Percentiles rank a stretch among this genome's conserved stretches.
These are phyloP conservation scores for Macrolepiota albuminosa DNA, from an alignment of 768 basidiomycete genomes.

Conservation along the genomic window DNA sequence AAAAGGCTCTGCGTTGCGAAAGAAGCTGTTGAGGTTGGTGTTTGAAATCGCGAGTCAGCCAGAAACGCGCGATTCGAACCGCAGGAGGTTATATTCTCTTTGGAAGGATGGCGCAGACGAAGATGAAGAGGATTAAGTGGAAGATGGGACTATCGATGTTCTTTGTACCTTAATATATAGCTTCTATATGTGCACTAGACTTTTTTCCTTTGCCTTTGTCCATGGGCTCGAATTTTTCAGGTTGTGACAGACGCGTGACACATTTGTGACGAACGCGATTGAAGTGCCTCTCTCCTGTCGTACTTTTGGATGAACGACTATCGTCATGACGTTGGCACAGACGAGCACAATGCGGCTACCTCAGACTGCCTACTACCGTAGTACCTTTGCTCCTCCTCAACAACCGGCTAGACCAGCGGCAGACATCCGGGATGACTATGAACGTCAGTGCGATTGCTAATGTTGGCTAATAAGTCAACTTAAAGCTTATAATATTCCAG, in stretches of 20 bases:
- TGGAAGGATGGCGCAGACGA: slow-evolving; percentile 55
- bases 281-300: background rate
- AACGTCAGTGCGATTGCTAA: slow-evolving; percentile 42
- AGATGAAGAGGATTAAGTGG: slow-evolving; percentile 34
- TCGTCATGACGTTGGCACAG: slow-evolving; percentile 11
- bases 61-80: slow-evolving; percentile 72
- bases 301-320: background rate
- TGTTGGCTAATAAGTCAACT: slow-evolving; percentile 2
- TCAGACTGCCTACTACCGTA: slow-evolving; percentile 25
- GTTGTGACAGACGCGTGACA: slow-evolving; percentile 11
- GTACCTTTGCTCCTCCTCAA: slow-evolving; percentile 21
- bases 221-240: background rate
- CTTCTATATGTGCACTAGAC: background rate
- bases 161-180: background rate
- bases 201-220: background rate
- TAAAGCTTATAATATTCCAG: slow-evolving; percentile 29
- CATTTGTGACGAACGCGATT: slow-evolving; percentile 20
- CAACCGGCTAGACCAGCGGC: slow-evolving; percentile 26
- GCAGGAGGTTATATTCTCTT: slow-evolving; percentile 77
- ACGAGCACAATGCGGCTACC: slow-evolving; percentile 11
- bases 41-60: slow-evolving; percentile 73
- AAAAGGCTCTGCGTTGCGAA: slow-evolving; percentile 35
- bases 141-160: slow-evolving; percentile 12
- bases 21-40: slow-evolving; percentile 52
- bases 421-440: slow-evolving; percentile 68